These are phyloP conservation scores for Eragrostis nindensis DNA, from an alignment of 176 grass and related monocot genomes.

Conservation along the genomic window DNA sequence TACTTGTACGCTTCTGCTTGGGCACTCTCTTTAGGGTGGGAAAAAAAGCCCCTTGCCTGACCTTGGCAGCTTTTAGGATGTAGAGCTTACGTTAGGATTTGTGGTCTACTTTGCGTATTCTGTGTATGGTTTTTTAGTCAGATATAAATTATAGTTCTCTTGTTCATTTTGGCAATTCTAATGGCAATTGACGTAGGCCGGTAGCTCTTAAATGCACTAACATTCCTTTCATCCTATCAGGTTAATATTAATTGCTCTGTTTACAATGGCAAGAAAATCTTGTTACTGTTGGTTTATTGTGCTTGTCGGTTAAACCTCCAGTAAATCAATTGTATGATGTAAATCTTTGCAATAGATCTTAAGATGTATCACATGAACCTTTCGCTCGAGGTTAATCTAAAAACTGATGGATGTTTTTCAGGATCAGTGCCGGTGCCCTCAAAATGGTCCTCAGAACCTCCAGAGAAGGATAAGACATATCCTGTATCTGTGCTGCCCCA, in stretches of 20 bases:
- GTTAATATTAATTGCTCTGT: neutral
- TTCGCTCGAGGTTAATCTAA: too few species aligned
- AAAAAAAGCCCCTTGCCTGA: neutral
- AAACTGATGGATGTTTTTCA: conserved; percentile 39
- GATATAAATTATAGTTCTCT: neutral
- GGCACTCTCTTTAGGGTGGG: neutral
- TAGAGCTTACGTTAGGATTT: neutral
- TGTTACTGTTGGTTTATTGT: neutral
- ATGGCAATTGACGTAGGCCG: neutral
- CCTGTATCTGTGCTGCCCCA: conserved; percentile 39
- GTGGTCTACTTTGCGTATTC: neutral
- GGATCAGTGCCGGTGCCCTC: conserved; percentile 58
- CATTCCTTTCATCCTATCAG: neutral
- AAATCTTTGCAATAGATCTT: too few species aligned
- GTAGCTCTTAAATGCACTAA: conserved; percentile 2
- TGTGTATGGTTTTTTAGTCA: neutral
- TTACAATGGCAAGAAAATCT: neutral
- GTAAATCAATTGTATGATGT: neutral
- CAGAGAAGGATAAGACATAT: conserved; percentile 57
- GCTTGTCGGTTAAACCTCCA: conserved; percentile 1
- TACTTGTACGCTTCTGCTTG: conserved; percentile 10
- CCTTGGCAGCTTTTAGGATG: neutral
- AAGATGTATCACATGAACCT: too few species aligned
- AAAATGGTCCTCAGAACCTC: conserved; percentile 65
- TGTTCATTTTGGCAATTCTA: neutral